Conservation (phyloP, 2,329 filamentous ascomycete species). For the Ophiostoma australiae region DNA sequence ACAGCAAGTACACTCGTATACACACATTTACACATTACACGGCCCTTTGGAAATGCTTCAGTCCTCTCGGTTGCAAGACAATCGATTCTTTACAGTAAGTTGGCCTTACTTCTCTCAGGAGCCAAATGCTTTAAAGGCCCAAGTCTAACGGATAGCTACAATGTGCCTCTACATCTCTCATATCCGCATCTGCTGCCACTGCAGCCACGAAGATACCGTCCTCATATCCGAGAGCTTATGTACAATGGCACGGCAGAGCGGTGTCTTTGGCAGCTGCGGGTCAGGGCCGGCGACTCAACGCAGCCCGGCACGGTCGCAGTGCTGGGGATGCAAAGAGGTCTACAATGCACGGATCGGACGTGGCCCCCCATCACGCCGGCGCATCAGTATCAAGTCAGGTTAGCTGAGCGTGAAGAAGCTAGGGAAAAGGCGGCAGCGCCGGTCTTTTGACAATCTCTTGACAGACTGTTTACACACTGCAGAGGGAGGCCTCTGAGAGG, state of each 20-base stretch:
- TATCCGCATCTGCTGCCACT: conserved; percentile 37
- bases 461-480: background rate
- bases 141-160: background rate
- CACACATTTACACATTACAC: background rate
- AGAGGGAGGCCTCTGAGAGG: background rate
- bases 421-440: background rate
- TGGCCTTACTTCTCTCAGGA: background rate
- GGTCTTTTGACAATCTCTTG: background rate
- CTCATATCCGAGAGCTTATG: conserved; percentile 41
- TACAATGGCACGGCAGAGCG: conserved; percentile 32
- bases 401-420: background rate
- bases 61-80: background rate
- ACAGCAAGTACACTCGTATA: background rate
- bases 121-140: background rate
- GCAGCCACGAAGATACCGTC: conserved; percentile 38
- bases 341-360: conserved; percentile 12
- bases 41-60: background rate
- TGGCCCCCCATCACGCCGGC: conserved; percentile 2
- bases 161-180: conserved; percentile 42
- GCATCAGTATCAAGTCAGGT: conserved; percentile 21
- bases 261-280: conserved; percentile 40
- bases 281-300: conserved; percentile 33
- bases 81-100: background rate
- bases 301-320: conserved; percentile 34
- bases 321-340: conserved; percentile 36